These are phyloP conservation scores for Euphorbia schlechtendalii DNA, from an alignment of 441 rosid genomes.

Conservation along the genomic window DNA sequence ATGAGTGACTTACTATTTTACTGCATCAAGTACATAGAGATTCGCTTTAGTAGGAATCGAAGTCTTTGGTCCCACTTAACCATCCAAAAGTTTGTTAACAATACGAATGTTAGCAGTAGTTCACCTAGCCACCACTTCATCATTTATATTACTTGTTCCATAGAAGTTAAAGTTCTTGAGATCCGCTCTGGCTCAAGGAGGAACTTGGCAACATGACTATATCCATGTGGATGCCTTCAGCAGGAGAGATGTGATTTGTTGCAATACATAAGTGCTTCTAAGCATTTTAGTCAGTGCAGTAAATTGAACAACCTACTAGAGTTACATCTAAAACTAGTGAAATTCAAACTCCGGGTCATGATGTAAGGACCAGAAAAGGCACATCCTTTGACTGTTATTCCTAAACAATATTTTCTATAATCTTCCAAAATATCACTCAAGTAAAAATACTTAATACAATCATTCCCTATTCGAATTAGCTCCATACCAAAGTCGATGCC, in stretches of 20 bases:
- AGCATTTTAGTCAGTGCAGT: too few species aligned
- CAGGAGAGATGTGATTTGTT: conserved; percentile 97
- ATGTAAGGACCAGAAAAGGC: not conserved
- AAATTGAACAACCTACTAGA: conserved; percentile 73
- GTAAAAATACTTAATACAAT: conserved; percentile 65
- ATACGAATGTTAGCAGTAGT: conserved; percentile 93
- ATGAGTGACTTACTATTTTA: conserved; percentile 48
- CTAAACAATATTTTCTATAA: conserved; percentile 84
- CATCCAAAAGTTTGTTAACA: conserved; percentile 90
- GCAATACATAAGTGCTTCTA: conserved; percentile 82
- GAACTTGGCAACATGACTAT: conserved; percentile 87
- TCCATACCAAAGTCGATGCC: conserved; percentile 89
- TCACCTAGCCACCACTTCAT: conserved; percentile 95
- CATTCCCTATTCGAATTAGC: conserved; percentile 86
- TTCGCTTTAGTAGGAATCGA: conserved; percentile 95
- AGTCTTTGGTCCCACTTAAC: conserved; percentile 96
- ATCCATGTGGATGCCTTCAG: conserved; percentile 92
- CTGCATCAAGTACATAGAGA: conserved; percentile 83
- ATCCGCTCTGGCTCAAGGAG: conserved; percentile 79
- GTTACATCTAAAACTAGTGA: conserved; percentile 13
- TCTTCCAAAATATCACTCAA: conserved; percentile 88
- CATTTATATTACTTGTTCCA: conserved; percentile 97
- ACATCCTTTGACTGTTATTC: conserved; percentile 28
- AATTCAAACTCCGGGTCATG: conserved; percentile 2
- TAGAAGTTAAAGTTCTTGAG: conserved; percentile 88